A percentile compares a stretch with the other conserved stretches of the same genome.
Conservation (phyloP, 305 asterid species). For the Fraxinus dipetala region DNA sequence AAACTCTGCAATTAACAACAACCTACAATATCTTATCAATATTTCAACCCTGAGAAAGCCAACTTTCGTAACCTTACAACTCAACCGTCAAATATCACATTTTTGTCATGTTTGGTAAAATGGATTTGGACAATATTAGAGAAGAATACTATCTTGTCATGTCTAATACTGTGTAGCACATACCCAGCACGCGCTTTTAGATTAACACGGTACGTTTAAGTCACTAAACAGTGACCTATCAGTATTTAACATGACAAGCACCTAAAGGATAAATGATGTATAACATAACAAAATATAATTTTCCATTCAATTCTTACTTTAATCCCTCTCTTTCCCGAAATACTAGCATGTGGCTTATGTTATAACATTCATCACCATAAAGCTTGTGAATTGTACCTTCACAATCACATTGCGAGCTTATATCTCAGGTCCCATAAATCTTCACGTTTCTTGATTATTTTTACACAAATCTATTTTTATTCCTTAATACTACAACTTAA, state of each 20-base stretch:
- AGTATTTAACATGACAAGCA: not conserved
- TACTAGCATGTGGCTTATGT: not conserved
- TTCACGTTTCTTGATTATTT: not conserved
- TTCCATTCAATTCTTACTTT: not conserved
- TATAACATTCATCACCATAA: not conserved
- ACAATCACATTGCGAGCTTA: not conserved
- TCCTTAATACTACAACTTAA: not conserved
- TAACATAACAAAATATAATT: not conserved
- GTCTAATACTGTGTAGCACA: not conserved
- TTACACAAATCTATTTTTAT: not conserved
- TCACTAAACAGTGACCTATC: not conserved
- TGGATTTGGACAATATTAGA: not conserved
- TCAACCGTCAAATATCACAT: not conserved
- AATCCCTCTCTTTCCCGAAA: not conserved
- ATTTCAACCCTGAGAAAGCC: not conserved
- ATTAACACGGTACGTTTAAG: not conserved
- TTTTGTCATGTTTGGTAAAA: not conserved
- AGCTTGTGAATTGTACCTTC: not conserved
- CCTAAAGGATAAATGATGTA: not conserved
- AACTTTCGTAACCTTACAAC: not conserved
- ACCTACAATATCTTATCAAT: not conserved
- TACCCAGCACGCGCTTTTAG: not conserved
- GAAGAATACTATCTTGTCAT: not conserved
- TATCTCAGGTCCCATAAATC: not conserved
- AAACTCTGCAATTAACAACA: not conserved